Evolutionary conservation across 805 yeast species (phyloP).

Genomic region (Metschnikowia noctiluminum): DNA sequence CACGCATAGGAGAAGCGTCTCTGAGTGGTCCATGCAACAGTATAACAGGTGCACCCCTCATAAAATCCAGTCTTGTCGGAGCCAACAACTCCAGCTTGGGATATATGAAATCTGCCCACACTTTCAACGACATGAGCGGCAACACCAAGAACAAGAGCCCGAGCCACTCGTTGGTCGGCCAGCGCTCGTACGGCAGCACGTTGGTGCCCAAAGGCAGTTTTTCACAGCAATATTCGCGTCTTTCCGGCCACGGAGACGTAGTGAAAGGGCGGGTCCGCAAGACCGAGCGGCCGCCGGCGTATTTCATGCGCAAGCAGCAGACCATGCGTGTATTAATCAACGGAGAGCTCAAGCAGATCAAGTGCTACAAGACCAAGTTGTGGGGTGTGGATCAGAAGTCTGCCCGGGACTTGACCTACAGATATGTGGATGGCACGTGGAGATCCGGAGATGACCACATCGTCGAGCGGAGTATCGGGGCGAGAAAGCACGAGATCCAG

Average conservation of each 20-base stretch:
- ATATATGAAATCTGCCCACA: constrained; percentile 34
- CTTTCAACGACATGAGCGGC: constrained; percentile 28
- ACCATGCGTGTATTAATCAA: constrained; percentile 63
- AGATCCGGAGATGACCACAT: constrained; percentile 75
- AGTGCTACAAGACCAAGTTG: constrained; percentile 68
- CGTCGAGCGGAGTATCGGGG: constrained; percentile 50
- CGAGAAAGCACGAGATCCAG: neutral
- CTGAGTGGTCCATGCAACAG: constrained; percentile 22
- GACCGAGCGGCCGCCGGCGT: constrained; percentile 45
- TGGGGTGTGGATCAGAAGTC: constrained; percentile 86
- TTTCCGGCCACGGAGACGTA: constrained; percentile 38
- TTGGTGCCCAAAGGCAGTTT: constrained; percentile 21
- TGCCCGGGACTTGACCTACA: constrained; percentile 58
- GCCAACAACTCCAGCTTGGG: constrained; percentile 23
- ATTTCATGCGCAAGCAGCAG: constrained; percentile 41
- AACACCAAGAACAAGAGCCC: constrained; percentile 37
- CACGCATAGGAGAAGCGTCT: constrained; percentile 44
- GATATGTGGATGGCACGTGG: constrained; percentile 69
- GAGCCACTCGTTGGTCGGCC: constrained; percentile 26
- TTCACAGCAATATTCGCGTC: constrained; percentile 25
- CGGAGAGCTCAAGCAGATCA: constrained; percentile 54
- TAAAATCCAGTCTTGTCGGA: constrained; percentile 15
- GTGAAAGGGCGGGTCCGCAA: constrained; percentile 61
- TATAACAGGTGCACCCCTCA: constrained; percentile 16
- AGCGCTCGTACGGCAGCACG: constrained; percentile 37